Percentiles rank a stretch among this genome's conserved stretches.
Evolutionary conservation across 768 basidiomycete genomes (phyloP).

Genomic region (Hericium erinaceus): DNA sequence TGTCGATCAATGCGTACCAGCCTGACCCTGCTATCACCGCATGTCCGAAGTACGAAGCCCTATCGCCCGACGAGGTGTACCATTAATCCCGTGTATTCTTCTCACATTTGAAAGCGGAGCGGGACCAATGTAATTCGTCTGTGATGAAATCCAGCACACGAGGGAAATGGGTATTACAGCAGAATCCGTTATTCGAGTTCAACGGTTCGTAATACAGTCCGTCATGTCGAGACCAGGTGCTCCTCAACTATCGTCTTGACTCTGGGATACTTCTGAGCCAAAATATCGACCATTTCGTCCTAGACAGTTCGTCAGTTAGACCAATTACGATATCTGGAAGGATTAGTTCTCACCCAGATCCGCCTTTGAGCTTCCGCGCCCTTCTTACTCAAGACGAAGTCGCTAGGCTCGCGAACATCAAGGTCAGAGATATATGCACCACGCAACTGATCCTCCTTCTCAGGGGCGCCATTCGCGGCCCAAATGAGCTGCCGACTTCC

Average conservation of each 20-base stretch:
- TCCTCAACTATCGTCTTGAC: neutral
- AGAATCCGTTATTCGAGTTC: too few species aligned
- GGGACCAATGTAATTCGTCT: too few species aligned
- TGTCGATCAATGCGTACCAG: too few species aligned
- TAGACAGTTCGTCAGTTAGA: neutral
- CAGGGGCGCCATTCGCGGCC: slow-evolving; percentile 19
- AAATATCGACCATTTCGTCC: neutral
- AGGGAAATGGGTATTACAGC: too few species aligned
- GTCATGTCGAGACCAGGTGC: neutral
- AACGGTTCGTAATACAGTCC: neutral
- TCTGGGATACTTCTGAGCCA: neutral
- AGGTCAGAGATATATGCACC: slow-evolving; percentile 14
- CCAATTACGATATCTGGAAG: neutral
- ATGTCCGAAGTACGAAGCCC: too few species aligned
- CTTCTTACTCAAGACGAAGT: slow-evolving; percentile 18
- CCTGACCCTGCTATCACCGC: too few species aligned
- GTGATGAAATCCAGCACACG: too few species aligned
- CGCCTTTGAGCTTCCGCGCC: too few species aligned
- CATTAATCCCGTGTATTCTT: too few species aligned
- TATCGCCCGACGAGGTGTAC: too few species aligned
- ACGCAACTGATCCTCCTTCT: slow-evolving; percentile 15
- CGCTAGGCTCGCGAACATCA: slow-evolving; percentile 19
- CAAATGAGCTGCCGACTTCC: slow-evolving; percentile 28
- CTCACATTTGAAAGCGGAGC: too few species aligned
- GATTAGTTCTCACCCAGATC: too few species aligned